Percentiles rank a stretch among this genome's conserved stretches.
Evolutionary conservation across 2,329 filamentous ascomycete species (phyloP).

Genomic region (Emmonsiellopsis sp.): DNA sequence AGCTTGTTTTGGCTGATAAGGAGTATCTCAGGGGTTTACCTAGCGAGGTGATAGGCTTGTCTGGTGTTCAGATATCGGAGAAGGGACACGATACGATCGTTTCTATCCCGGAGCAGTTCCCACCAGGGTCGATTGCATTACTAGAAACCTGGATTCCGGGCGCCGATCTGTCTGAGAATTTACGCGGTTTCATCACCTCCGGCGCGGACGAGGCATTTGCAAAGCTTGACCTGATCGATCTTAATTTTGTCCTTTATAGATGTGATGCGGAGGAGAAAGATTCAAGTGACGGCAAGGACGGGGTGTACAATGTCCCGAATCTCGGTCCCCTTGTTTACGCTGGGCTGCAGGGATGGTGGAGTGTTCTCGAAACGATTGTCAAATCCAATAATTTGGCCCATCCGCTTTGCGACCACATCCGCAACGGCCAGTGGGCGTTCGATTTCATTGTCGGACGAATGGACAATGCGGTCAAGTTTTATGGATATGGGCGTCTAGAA

Average conservation of each 20-base stretch:
- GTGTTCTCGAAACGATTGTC: constrained; percentile 74
- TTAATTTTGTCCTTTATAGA: constrained; percentile 87
- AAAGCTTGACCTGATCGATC: constrained; percentile 64
- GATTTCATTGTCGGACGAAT: constrained; percentile 78
- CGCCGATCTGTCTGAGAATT: constrained; percentile 70
- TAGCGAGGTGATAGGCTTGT: constrained; percentile 65
- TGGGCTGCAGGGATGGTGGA: constrained; percentile 98
- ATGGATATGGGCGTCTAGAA: constrained; percentile 53
- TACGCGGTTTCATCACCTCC: constrained; percentile 79
- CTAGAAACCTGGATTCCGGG: constrained; percentile 94
- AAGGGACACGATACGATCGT: constrained; percentile 68
- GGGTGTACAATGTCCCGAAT: constrained; percentile 79
- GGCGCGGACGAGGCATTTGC: constrained; percentile 72
- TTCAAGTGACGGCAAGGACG: constrained; percentile 67
- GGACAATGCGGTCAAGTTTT: constrained; percentile 58
- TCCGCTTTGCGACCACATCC: constrained; percentile 83
- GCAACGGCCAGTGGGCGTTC: constrained; percentile 83
- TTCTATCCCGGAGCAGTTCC: constrained; percentile 71
- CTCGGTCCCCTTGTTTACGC: constrained; percentile 84
- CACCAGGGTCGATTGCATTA: constrained; percentile 85
- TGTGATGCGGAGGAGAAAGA: constrained; percentile 85
- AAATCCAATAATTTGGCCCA: constrained; percentile 85
- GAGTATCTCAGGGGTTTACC: constrained; percentile 72
- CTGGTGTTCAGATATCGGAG: constrained; percentile 64
- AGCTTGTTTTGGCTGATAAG: constrained; percentile 58